Base-by-base conservation (phyloP, 2,329 filamentous ascomycete genomes). In the Raffaelea ambrosiae region DNA sequence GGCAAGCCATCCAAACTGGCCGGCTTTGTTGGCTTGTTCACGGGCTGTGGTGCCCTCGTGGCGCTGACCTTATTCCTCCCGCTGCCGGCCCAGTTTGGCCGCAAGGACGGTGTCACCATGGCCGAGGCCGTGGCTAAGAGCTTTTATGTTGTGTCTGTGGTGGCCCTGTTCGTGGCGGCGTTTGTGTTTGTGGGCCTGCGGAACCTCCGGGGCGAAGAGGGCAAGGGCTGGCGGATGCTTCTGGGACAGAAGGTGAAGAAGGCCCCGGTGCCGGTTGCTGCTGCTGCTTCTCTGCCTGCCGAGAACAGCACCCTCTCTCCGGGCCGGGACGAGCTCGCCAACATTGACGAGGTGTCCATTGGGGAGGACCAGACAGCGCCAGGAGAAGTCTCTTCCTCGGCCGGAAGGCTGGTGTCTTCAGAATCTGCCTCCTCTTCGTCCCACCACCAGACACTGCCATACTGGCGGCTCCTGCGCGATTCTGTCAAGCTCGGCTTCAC, bases 21-120 rank as follows among this genome's bases (percentile, higher is more conserved):
- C 16, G 93, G 93, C 0, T 81, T 90, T 44, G 93, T 98, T 5
- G 93, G 93, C 4, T 72, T 95, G 50, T 95, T 94, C 61, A 95
- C 93, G 8, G 93, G 93, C 21, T 88, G 87, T 58, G 93, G 93
- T 51, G 93, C 93, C 14, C 74, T 98, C 5, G 74, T 98, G 4
- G 89, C 93, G 11, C 71, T 98, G 26, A 66, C 73, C 0, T 59
- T 93, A 31, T 97, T 98, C 61, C 73, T 98, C 14, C 93, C 91
- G 5, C 75, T 98, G 18, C 93, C 93, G 0, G 84, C 88, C 2
- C 76, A 77, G 31, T 94, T 97, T 60, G 74, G 74, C 22, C 79
- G 84, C 58, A 72, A 82, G 23, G 72, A 81, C 38, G 87, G 84
- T n/a, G 73, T 85, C 10, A 84, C 83, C 1, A 82, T 85, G 19